Conservation (phyloP, 2,329 filamentous ascomycete species). For the Teratosphaeriaceae sp. region DNA sequence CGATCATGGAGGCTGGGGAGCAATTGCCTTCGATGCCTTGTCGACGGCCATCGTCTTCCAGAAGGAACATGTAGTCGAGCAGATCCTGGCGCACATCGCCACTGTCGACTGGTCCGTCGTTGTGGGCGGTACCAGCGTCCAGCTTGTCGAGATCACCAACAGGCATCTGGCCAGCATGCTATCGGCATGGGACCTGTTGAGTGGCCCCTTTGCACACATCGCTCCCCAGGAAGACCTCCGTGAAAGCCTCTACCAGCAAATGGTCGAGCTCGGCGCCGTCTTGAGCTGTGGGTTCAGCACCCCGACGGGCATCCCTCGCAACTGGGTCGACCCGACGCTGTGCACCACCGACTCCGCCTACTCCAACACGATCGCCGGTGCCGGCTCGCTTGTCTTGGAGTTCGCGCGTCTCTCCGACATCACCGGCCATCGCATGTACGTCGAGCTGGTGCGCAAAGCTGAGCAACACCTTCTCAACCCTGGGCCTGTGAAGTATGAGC, state of each 20-base stretch:
- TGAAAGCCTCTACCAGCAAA: slow-evolving; percentile 14
- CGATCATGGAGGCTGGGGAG: slow-evolving; percentile 23
- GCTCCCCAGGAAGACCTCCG: slow-evolving; percentile 9
- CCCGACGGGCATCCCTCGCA: slow-evolving; percentile 17
- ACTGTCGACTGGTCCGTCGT: slow-evolving; percentile 15
- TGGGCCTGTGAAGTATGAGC: slow-evolving; percentile 13
- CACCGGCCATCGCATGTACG: slow-evolving; percentile 19
- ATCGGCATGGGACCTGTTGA: slow-evolving; percentile 20
- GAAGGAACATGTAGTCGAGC: slow-evolving; percentile 13
- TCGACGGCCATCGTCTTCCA: slow-evolving; percentile 20
- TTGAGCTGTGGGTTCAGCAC: slow-evolving; percentile 19
- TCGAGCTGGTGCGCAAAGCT: slow-evolving; percentile 14
- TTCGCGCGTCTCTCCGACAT: slow-evolving; percentile 21
- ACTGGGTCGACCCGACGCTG: slow-evolving; percentile 18
- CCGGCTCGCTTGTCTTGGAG: slow-evolving; percentile 19
- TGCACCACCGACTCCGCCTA: slow-evolving; percentile 20
- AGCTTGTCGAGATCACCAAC: slow-evolving; percentile 21
- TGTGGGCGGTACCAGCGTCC: slow-evolving; percentile 12
- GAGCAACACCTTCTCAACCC: slow-evolving; percentile 18
- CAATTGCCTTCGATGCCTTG: slow-evolving; percentile 19
- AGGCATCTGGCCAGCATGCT: slow-evolving; percentile 21
- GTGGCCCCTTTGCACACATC: slow-evolving; percentile 16
- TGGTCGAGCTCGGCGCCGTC: slow-evolving; percentile 16
- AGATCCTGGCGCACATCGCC: slow-evolving; percentile 17
- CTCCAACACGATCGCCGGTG: slow-evolving; percentile 16